These are phyloP conservation scores for Schizonepeta tenuifolia DNA, from an alignment of 257 asterid genomes.

Conservation along the genomic window DNA sequence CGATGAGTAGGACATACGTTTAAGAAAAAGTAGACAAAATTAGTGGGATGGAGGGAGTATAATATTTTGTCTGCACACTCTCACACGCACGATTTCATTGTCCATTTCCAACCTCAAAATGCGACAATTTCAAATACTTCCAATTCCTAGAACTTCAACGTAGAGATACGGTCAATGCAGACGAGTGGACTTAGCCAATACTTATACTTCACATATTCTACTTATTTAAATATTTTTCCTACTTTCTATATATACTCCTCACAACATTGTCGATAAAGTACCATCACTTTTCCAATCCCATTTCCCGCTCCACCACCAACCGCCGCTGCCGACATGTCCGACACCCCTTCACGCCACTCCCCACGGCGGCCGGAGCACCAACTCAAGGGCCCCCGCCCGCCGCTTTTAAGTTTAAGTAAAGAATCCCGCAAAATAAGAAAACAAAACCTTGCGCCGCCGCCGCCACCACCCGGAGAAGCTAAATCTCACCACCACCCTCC, in stretches of 20 bases:
- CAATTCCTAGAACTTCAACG: too few relatives aligned
- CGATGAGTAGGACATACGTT: too few relatives aligned
- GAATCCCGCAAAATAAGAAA: conserved; percentile 81
- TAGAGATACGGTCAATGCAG: conserved; percentile 21
- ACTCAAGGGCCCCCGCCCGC: conserved; percentile 65
- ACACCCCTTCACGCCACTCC: conserved; percentile 42
- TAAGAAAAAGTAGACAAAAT: too few relatives aligned
- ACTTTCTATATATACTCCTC: conserved; percentile 29
- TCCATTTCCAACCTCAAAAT: neutral
- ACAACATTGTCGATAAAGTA: neutral
- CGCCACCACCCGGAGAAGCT: conserved; percentile 8
- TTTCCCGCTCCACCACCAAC: neutral
- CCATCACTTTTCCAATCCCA: neutral
- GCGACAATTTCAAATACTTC: conserved; percentile 61
- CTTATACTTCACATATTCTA: neutral
- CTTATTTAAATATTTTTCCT: conserved; percentile 8
- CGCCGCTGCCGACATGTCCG: conserved; percentile 48
- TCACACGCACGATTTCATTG: too few relatives aligned
- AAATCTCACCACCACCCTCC: conserved; percentile 35
- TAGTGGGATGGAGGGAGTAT: too few relatives aligned
- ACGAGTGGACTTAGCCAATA: conserved; percentile 27
- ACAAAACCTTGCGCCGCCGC: conserved; percentile 63
- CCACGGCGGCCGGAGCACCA: conserved; percentile 58
- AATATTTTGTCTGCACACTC: too few relatives aligned
- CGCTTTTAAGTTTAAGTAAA: conserved; percentile 64